A percentile compares a stretch with the other conserved stretches of the same genome.
These are phyloP conservation scores for Candida lessepsii DNA, from an alignment of 805 yeast genomes.

Conservation along the genomic window DNA sequence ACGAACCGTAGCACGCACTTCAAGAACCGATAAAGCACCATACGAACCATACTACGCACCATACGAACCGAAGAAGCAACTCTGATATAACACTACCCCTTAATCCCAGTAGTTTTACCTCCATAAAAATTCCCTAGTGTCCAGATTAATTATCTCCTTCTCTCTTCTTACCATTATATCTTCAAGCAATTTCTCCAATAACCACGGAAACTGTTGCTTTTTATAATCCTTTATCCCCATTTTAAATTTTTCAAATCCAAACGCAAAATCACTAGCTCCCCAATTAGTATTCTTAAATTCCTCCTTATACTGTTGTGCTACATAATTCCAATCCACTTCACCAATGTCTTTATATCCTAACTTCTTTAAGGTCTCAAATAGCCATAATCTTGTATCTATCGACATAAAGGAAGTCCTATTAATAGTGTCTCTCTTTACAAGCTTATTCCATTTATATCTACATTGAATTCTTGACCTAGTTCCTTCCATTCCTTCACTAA, in stretches of 20 bases:
- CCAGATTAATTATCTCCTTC: neutral
- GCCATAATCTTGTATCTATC: slow-evolving; percentile 35
- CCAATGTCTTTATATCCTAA: slow-evolving; percentile 25
- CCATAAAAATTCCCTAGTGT: neutral
- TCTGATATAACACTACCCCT: no score
- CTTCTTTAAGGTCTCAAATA: slow-evolving; percentile 30
- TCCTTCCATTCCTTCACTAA: slow-evolving; percentile 88
- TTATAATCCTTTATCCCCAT: slow-evolving; percentile 45
- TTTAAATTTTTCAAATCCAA: slow-evolving; percentile 61
- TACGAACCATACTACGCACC: no score
- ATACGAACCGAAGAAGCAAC: no score
- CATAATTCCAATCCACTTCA: slow-evolving; percentile 35
- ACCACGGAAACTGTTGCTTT: slow-evolving; percentile 15
- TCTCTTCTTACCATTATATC: neutral
- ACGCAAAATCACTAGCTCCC: slow-evolving; percentile 60
- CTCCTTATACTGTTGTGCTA: slow-evolving; percentile 28
- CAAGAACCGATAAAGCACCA: no score
- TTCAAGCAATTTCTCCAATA: slow-evolving; percentile 17
- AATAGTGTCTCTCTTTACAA: slow-evolving; percentile 55
- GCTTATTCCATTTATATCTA: slow-evolving; percentile 91
- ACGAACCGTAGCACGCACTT: no score
- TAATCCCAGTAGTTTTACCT: no score
- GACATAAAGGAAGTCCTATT: slow-evolving; percentile 33
- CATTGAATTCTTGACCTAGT: slow-evolving; percentile 89
- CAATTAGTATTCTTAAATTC: slow-evolving; percentile 32